Evolutionary conservation across 2,329 filamentous ascomycete genomes (phyloP).

Genomic region (Colletotrichum aenigma): DNA sequence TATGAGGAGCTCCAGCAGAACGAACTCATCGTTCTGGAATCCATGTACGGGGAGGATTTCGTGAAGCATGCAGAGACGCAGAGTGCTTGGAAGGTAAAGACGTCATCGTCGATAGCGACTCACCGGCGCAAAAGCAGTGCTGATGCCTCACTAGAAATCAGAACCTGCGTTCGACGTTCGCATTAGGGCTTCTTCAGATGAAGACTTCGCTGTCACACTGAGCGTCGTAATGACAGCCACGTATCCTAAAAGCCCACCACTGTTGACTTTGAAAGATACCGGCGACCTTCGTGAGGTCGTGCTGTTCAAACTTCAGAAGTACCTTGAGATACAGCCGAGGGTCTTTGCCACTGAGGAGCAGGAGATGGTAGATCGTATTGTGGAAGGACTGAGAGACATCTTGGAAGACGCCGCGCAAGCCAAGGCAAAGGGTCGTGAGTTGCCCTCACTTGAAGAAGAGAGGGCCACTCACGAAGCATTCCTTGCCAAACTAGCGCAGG

Average conservation of each 20-base stretch:
- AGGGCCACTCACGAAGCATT: constrained; percentile 81
- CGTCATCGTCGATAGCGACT: neutral
- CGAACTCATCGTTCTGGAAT: constrained; percentile 82
- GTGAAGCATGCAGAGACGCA: constrained; percentile 72
- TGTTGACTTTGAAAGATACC: constrained; percentile 71
- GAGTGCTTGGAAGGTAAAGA: constrained; percentile 81
- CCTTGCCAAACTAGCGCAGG: constrained; percentile 64
- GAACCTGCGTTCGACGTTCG: constrained; percentile 84
- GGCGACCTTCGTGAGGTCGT: constrained; percentile 72
- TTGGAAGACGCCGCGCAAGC: constrained; percentile 86
- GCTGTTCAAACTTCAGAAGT: constrained; percentile 70
- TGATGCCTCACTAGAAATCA: constrained; percentile 61
- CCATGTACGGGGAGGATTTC: constrained; percentile 92
- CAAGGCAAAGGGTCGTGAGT: constrained; percentile 73
- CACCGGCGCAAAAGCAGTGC: neutral
- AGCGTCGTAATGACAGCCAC: constrained; percentile 84
- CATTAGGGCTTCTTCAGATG: constrained; percentile 75
- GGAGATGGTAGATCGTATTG: constrained; percentile 68
- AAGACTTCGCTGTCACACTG: constrained; percentile 73
- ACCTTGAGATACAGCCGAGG: constrained; percentile 62
- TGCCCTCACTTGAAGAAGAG: constrained; percentile 90
- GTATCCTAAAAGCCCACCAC: constrained; percentile 84
- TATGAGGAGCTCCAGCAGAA: constrained; percentile 88
- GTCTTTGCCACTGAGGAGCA: constrained; percentile 56
- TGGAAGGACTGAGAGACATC: constrained; percentile 73